Percentiles rank a stretch among this genome's conserved stretches.
Conservation (phyloP, 192 early-diverging fungal species). For the Entomortierella lignicola region DNA sequence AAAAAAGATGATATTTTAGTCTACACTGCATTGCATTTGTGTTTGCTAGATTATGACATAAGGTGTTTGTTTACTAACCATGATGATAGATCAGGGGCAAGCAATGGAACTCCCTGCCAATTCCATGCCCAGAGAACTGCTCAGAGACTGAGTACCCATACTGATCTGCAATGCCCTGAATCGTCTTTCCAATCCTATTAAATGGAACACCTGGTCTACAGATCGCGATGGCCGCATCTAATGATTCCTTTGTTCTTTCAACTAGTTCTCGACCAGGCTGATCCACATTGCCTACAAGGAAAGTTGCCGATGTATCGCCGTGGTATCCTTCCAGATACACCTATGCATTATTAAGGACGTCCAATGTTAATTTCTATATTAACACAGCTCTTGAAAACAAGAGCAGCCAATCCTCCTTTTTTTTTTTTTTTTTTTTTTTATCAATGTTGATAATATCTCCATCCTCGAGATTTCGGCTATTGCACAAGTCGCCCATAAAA, state of each 20-base stretch:
- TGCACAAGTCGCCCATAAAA: conserved; percentile 56
- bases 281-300: conserved; percentile 93
- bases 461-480: conserved; percentile 86
- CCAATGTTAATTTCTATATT: no score
- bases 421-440: conserved; percentile 62
- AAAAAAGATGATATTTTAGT: no score
- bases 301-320: conserved; percentile 93
- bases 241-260: conserved; percentile 81
- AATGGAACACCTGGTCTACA: conserved; percentile 82
- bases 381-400: no score
- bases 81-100: conserved; percentile 85
- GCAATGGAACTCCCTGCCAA: conserved; percentile 87
- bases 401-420: no score
- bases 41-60: no score
- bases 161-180: conserved; percentile 62
- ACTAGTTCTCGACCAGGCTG: conserved; percentile 78
- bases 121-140: conserved; percentile 89
- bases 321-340: conserved; percentile 92
- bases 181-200: conserved; percentile 72
- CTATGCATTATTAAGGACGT: conserved; percentile 63
- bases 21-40: no score
- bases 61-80: conserved; percentile 24
- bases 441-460: conserved; percentile 99
- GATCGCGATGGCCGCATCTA: conserved; percentile 89
- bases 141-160: conserved; percentile 72